A percentile compares a stretch with the other conserved stretches of the same genome.
Evolutionary conservation across 1,284 basidiomycete genomes (phyloP).

Genomic region (Sanghuangporus sanghuang): DNA sequence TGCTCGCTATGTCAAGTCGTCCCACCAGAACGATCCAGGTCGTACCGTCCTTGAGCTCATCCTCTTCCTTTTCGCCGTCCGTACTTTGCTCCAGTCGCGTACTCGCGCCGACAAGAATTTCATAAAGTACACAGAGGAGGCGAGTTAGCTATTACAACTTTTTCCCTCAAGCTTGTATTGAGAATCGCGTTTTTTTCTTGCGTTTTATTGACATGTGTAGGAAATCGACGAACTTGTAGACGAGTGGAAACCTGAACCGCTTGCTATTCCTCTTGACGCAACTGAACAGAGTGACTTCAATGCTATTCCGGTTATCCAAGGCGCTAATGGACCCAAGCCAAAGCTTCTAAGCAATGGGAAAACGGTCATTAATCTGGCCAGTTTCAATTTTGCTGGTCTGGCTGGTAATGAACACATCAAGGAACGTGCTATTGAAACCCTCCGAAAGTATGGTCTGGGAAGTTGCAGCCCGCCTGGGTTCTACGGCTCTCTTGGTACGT

Average conservation of each 20-base stretch:
- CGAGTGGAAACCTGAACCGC: slow-evolving; percentile 90
- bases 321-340: slow-evolving; percentile 80
- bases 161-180: not conserved
- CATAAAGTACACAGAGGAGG: slow-evolving; percentile 88
- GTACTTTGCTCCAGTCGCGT: slow-evolving; percentile 85
- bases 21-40: slow-evolving; percentile 89
- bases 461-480: slow-evolving; percentile 97
- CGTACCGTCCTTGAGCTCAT: slow-evolving; percentile 89
- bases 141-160: slow-evolving; percentile 31
- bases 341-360: slow-evolving; percentile 74
- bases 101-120: slow-evolving; percentile 93
- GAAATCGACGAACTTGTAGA: slow-evolving; percentile 96
- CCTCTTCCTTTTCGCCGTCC: slow-evolving; percentile 83
- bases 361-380: slow-evolving; percentile 83
- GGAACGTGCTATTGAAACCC: slow-evolving; percentile 77
- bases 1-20: slow-evolving; percentile 86
- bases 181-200: not conserved
- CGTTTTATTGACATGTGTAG: slow-evolving; percentile 35
- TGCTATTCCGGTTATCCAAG: slow-evolving; percentile 75
- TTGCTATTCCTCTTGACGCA: slow-evolving; percentile 59
- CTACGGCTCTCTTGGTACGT: slow-evolving; percentile 88
- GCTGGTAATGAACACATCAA: slow-evolving; percentile 87
- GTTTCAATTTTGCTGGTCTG: slow-evolving; percentile 91
- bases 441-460: slow-evolving; percentile 92
- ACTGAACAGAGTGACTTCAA: slow-evolving; percentile 68